Conservation (phyloP, 108 stramenopile genomes). For the Nannochloropsis granulata region DNA sequence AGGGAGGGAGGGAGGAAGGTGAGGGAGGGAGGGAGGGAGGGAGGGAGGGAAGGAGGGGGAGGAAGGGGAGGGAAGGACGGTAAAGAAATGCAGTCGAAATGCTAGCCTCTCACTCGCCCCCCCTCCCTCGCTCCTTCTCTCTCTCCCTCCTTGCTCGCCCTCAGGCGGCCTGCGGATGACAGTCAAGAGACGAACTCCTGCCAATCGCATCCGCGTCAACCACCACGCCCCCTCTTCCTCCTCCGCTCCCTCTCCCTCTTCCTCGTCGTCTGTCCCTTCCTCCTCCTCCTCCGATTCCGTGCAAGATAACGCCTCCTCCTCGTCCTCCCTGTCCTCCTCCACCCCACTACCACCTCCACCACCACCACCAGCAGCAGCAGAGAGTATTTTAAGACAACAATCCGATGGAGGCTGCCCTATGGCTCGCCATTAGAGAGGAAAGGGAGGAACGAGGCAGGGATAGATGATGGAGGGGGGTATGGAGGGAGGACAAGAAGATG, state of each 20-base stretch:
- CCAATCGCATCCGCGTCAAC: neutral
- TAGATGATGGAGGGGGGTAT: no score
- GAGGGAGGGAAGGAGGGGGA: neutral
- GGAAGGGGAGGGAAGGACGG: neutral
- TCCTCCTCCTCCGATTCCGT: neutral
- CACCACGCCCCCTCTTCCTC: neutral
- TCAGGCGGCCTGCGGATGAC: no score
- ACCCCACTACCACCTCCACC: no score
- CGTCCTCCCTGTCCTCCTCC: conserved; percentile 8
- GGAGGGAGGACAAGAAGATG: no score
- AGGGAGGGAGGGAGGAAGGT: neutral
- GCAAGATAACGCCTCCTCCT: conserved; percentile 10
- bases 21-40: neutral
- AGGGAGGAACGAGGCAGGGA: no score
- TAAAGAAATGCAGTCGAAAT: neutral
- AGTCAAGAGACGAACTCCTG: neutral
- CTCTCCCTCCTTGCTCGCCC: neutral
- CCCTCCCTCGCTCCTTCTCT: neutral
- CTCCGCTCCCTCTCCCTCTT: conserved; percentile 37
- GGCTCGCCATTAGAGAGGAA: no score
- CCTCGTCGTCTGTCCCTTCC: conserved; percentile 22
- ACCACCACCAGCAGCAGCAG: no score
- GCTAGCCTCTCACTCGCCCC: neutral
- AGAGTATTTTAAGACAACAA: no score
- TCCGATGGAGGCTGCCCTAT: no score